These are phyloP conservation scores for Ganoderma lucidum DNA, from an alignment of 1,284 basidiomycete species.

Conservation along the genomic window DNA sequence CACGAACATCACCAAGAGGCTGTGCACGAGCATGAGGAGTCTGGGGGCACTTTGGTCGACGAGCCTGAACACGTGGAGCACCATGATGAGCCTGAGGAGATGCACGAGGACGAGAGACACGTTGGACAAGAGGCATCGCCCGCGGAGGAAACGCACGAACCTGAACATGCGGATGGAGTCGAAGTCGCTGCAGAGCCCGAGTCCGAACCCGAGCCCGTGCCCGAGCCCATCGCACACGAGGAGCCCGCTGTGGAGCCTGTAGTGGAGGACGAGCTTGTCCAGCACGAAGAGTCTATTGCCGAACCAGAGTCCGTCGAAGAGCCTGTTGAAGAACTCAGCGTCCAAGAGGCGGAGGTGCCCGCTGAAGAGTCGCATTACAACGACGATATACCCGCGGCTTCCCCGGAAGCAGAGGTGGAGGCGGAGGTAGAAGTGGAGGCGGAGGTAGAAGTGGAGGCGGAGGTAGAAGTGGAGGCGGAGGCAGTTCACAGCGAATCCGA, in stretches of 20 bases:
- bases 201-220: not conserved
- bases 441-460: slow-evolving; percentile 36
- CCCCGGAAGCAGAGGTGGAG: slow-evolving; percentile 34
- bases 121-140: not conserved
- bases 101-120: slow-evolving; percentile 24
- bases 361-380: slow-evolving; percentile 17
- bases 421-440: slow-evolving; percentile 36
- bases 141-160: not conserved
- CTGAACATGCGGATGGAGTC: slow-evolving; percentile 2
- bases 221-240: slow-evolving; percentile 12
- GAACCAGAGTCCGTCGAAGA: not conserved
- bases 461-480: slow-evolving; percentile 36
- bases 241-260: slow-evolving; percentile 5
- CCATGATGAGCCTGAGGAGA: slow-evolving; percentile 31
- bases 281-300: not conserved
- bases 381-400: slow-evolving; percentile 18
- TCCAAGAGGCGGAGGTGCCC: slow-evolving; percentile 15
- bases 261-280: not conserved
- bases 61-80: slow-evolving; percentile 29
- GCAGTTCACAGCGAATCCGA: slow-evolving; percentile 31
- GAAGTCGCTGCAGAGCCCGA: slow-evolving; percentile 16
- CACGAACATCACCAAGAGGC: slow-evolving; percentile 13
- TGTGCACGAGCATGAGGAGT: slow-evolving; percentile 30
- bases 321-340: slow-evolving; percentile 18
- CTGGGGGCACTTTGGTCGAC: slow-evolving; percentile 26